Evolutionary conservation across 2,329 filamentous ascomycete species (phyloP), one percentile per base, ranked within the genome.

Genomic region (Verticillium klebahnii): DNA sequence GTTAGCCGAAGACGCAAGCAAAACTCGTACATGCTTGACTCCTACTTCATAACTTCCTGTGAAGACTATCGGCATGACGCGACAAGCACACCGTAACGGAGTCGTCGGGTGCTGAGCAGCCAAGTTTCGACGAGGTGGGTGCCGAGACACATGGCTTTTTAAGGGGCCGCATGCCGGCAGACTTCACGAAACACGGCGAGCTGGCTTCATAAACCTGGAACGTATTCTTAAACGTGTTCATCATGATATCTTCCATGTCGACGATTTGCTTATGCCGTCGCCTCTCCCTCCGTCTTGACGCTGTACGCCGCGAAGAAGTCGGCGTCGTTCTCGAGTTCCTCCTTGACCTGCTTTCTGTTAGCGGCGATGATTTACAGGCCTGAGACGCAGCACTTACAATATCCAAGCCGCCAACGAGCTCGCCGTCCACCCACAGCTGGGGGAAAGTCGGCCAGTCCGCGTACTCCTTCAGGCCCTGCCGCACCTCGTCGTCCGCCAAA

Each of bases 381-480:
- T 2, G 5, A 36, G 19, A 23, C 19, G 14, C 9, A 32, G 6
- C 52, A 81, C 92, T 83, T 81, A 97, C 94, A 77, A 99, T 99
- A 75, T 99, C 95, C 69, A 99, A 78, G 1, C 95, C 95, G 62
- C 95, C 94, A 25, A 98, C 89, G 58, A 99, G 80, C 74, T 97
- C 93, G 15, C 95, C 94, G 63, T 89, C 86, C 14, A 96, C 87
- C 88, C 94, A 99, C 65, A 99, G 80, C 77, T 99, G 95, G 23
- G 95, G 95, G 77, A 92, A 99, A 0, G 95, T 99, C 11, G 95
- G 95, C 95, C 95, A 99, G 65, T 98, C 95, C n/a, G 93, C 93
- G 74, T 88, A 98, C 78, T 95, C 92, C 83, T 99, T 99, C 71
- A 99, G 79, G 0, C 95, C 95, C 78, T 98, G 94, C 64, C 95